Base-by-base conservation (phyloP, 2,329 filamentous ascomycete species). In the Ophiostoma sp. region DNA sequence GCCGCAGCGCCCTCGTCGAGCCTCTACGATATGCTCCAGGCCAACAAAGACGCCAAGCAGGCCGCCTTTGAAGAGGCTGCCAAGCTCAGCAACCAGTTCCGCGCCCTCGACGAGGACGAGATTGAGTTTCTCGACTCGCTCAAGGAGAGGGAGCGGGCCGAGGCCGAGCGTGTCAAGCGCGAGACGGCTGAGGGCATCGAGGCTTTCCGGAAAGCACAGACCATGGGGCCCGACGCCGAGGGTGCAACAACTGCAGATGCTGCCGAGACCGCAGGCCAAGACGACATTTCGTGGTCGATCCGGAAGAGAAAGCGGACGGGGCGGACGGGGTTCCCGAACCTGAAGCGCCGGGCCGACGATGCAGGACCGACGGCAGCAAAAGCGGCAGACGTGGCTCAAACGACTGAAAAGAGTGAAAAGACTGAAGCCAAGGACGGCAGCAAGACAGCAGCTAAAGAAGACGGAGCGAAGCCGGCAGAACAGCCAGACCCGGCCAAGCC, bases 1-100 rank as follows among this genome's bases (percentile, higher is more conserved):
- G 81, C 80, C 1, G 76, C 78, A 0, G 81, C 80, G 1, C 77
- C 80, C 27, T 80, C 79, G 66, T 77, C 78, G 64, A 89, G 84
- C 68, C 82, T 95, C 36, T 95, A 85, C 77, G 92, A 94, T 62
- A 84, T 91, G 1, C 79, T 95, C 68, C 89, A 94, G 79, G 91
- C 89, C 62, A 95, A 95, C 79, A 94, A 94, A 86, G 91, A 89
- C 73, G 90, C 90, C 71, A 94, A 94, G 79, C 90, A 94, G 80
- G 91, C 91, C 27, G 90, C 89, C 10, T 93, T 93, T 78, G 91
- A 93, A 78, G 91, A 94, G 78, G 84, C 89, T 73, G 85, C 84
- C 73, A 85, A 85, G 73, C 81, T 94, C 68, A 86, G 87, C 76
- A 91, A 94, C 76, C 92, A 94, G 80, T 94, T 93, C 77, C 86